Evolutionary conservation across 257 asterid species (phyloP).

Genomic region (Perilla frutescens): DNA sequence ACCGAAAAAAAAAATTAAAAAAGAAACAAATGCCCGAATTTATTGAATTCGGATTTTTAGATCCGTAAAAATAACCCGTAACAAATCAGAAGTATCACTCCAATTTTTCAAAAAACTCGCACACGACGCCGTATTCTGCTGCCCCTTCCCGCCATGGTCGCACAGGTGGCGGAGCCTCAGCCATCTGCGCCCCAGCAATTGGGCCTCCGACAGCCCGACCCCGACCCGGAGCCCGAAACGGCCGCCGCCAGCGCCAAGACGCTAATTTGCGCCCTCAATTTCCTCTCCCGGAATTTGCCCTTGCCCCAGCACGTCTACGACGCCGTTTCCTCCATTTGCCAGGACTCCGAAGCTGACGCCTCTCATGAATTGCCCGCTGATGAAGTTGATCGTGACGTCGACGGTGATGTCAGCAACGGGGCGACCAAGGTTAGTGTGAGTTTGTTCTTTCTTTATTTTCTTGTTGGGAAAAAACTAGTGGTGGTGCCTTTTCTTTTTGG

Average conservation of each 20-base stretch:
- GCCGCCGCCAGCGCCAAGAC: conserved; percentile 69
- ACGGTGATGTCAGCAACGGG: conserved; percentile 37
- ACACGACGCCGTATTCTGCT: conserved; percentile 52
- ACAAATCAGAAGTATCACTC: not conserved
- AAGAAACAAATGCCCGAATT: conserved; percentile 13
- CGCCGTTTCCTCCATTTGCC: conserved; percentile 81
- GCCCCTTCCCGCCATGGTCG: conserved; percentile 73
- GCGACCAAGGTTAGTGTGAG: conserved; percentile 42
- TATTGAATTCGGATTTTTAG: conserved; percentile 33
- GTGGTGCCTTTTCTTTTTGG: not conserved
- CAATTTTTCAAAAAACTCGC: conserved; percentile 33
- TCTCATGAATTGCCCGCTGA: conserved; percentile 27
- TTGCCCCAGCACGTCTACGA: conserved; percentile 81
- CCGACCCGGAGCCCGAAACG: conserved; percentile 37
- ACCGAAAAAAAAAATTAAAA: not conserved
- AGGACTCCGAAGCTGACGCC: conserved; percentile 27
- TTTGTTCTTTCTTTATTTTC: not conserved
- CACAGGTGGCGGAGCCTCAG: conserved; percentile 64
- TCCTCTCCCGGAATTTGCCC: conserved; percentile 88
- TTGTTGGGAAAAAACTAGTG: not conserved
- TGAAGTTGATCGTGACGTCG: conserved; percentile 41
- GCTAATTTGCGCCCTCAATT: conserved; percentile 90
- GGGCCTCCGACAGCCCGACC: conserved; percentile 32
- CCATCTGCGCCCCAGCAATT: conserved; percentile 45
- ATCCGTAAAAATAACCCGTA: conserved; percentile 42